Evolutionary conservation across 345 rosid genomes (phyloP), one percentile per base, ranked within the genome.

Genomic region (Aquilaria yunnanensis): DNA sequence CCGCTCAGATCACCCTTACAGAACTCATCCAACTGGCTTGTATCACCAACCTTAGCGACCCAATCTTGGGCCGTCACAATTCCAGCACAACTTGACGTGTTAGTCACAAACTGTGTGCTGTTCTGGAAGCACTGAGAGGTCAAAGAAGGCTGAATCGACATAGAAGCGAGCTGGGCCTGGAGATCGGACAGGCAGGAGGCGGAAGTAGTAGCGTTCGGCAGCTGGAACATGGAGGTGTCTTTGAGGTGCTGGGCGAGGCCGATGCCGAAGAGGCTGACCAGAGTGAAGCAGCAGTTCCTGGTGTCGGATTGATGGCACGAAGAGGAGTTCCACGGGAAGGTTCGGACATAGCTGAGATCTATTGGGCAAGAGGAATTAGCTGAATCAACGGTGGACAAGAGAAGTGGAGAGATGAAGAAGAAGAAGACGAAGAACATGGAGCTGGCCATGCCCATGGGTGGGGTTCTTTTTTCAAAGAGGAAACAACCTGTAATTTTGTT

Each of bases 261-360:
- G 37, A 83, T 65, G 57, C 92, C 92, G 8, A 81, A 51, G 33
- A 86, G 74, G 73, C 83, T 79, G 10, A 67, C 57, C 12, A 86
- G 85, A 46, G 89, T 41, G 46, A 62, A 66, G 72, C 92, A 86
- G 56, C 92, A 86, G 31, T 52, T 72, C 12, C 32, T 65, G 8
- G 32, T 59, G 14, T 63, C 12, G 2, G 76, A 56, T 10, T 62
- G 45, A 4, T 23, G 70, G 57, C 87, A 82, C 5, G 49, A n/a
- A 5, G 86, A 77, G 11, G 64, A 47, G 70, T 86, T 67, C 92
- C 92, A 86, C 9, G 86, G 88, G 68, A 78, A 61, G 37, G 83
- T 79, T 34, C 70, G 60, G 9, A 83, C 78, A 32, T 83, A 81
- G 75, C 71, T 78, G 63, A 83, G 72, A 66, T 83, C 84, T 9